Conservation (phyloP, 345 rosid genomes). For the Pistacia vera region DNA sequence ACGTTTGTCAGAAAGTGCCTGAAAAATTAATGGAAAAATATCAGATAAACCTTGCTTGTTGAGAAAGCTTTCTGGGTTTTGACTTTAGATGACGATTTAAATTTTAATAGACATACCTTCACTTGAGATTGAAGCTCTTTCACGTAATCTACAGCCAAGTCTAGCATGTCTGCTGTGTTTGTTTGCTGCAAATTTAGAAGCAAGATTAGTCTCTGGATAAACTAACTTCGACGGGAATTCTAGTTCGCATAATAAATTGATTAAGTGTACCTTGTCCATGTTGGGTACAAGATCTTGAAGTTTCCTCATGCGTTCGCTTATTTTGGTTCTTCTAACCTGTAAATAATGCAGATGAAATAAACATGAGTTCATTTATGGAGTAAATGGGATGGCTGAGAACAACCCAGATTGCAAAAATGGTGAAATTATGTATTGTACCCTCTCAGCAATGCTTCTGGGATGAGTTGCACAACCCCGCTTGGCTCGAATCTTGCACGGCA, state of each 20-base stretch:
- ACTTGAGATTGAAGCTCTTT: slow-evolving; percentile 82
- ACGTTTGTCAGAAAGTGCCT: slow-evolving; percentile 57
- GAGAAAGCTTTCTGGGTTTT: not conserved
- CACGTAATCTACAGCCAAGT: slow-evolving; percentile 92
- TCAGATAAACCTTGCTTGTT: not conserved
- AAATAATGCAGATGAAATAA: not conserved
- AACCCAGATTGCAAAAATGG: too few relatives aligned
- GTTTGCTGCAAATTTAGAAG: slow-evolving; percentile 72
- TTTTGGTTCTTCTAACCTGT: slow-evolving; percentile 91
- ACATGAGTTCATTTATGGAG: not conserved
- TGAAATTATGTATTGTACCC: slow-evolving; percentile 45
- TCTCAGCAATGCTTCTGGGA: slow-evolving; percentile 97
- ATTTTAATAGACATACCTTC: slow-evolving; percentile 43
- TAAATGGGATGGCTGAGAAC: too few relatives aligned
- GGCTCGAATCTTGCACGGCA: slow-evolving; percentile 92
- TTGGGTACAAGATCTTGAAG: slow-evolving; percentile 96
- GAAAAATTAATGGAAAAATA: slow-evolving; percentile 9
- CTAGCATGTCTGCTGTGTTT: slow-evolving; percentile 95
- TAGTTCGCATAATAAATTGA: not conserved
- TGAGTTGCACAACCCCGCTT: slow-evolving; percentile 98
- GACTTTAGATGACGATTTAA: not conserved
- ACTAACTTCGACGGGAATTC: not conserved
- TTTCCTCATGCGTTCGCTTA: slow-evolving; percentile 97
- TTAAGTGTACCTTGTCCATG: slow-evolving; percentile 82
- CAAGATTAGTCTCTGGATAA: not conserved